phyloP scores from a whole-genome alignment of 352 stramenopile species.

The Globisporangium irregulare region DNA sequence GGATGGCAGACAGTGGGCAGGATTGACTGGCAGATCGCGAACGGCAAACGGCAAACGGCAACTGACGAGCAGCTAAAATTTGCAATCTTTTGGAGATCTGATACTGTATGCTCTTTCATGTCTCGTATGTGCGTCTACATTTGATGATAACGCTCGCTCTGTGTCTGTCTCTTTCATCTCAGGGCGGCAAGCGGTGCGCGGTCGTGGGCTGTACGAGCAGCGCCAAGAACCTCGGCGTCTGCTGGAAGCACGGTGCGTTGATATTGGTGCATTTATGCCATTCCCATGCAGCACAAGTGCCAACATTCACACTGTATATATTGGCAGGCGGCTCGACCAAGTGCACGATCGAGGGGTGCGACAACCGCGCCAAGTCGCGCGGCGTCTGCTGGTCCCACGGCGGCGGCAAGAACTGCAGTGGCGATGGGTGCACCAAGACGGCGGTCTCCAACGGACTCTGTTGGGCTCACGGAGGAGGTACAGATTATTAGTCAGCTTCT shows the following conservation, averaged over 20 bases:
- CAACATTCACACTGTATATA: not conserved
- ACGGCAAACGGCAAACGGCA: not conserved
- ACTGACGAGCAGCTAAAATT: not conserved
- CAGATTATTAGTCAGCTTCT: not conserved
- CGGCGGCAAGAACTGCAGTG: constrained; percentile 67
- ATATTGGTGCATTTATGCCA: no score
- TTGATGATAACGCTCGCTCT: constrained; percentile 5
- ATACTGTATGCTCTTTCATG: not conserved
- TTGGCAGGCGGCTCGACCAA: constrained; percentile 61
- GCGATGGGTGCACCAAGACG: constrained; percentile 60
- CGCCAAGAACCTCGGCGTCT: constrained; percentile 73
- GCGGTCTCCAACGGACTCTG: constrained; percentile 77
- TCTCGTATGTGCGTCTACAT: not conserved
- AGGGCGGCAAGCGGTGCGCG: constrained; percentile 71
- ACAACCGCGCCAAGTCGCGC: constrained; percentile 74
- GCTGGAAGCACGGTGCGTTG: constrained; percentile 68
- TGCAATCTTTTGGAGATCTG: not conserved
- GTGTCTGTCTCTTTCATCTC: constrained; percentile 10
- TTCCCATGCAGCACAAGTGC: not conserved
- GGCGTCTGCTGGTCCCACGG: constrained; percentile 81
- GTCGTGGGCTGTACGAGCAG: constrained; percentile 63
- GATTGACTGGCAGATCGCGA: not conserved
- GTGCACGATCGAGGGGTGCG: constrained; percentile 59
- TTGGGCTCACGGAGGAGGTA: constrained; percentile 79
- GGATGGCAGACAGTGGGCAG: not conserved